phyloP scores from a whole-genome alignment of 2,329 filamentous ascomycete species.

The Mycosphaerella sp. region DNA sequence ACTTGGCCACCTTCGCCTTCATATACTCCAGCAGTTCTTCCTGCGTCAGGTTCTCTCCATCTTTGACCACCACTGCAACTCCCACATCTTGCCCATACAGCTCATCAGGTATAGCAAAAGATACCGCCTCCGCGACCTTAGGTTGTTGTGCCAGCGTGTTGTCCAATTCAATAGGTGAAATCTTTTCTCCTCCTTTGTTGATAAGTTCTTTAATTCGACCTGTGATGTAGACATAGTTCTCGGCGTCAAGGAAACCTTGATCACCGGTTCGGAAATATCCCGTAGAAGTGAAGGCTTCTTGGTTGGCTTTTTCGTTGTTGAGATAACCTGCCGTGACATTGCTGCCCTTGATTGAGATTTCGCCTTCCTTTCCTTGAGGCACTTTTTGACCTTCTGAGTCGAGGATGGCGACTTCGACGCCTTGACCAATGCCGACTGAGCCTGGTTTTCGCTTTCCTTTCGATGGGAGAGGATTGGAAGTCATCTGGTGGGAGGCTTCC shows the following conservation, averaged over 20 bases:
- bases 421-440: constrained; percentile 75
- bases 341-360: constrained; percentile 75
- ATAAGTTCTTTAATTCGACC: constrained; percentile 92
- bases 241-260: constrained; percentile 71
- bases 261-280: constrained; percentile 86
- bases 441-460: constrained; percentile 72
- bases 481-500: constrained; percentile 81
- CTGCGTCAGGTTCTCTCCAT: constrained; percentile 46
- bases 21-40: constrained; percentile 65
- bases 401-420: constrained; percentile 74
- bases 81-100: constrained; percentile 78
- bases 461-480: constrained; percentile 52
- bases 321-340: constrained; percentile 82
- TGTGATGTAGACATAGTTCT: constrained; percentile 79
- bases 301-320: constrained; percentile 74
- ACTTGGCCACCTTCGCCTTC: constrained; percentile 65
- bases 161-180: constrained; percentile 80
- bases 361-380: constrained; percentile 63
- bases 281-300: constrained; percentile 63
- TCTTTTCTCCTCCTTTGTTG: constrained; percentile 86
- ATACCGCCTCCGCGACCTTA: constrained; percentile 69
- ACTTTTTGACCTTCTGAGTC: constrained; percentile 63
- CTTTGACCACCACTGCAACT: constrained; percentile 68
- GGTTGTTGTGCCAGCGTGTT: constrained; percentile 72
- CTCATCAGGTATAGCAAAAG: constrained; percentile 75